phyloP scores from a whole-genome alignment of 2,329 filamentous ascomycete species.

The Blastomyces gilchristii region DNA sequence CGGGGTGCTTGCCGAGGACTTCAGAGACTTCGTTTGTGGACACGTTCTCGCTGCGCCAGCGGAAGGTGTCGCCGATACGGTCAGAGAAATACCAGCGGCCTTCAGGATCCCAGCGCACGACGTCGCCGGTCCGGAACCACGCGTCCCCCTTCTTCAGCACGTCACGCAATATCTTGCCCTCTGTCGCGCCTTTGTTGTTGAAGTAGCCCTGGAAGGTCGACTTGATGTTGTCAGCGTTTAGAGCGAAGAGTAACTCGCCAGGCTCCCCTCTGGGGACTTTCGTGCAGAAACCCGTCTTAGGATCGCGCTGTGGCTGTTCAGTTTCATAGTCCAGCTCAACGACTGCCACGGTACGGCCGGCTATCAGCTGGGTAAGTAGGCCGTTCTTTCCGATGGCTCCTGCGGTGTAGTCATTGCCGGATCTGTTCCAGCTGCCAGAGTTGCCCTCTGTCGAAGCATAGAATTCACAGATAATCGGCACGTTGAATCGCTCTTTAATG shows the following conservation, averaged over 20 bases:
- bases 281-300: conserved; percentile 58
- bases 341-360: conserved; percentile 45
- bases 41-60: conserved; percentile 67
- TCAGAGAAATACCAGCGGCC: conserved; percentile 72
- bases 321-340: conserved; percentile 63
- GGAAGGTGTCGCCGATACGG: conserved; percentile 45
- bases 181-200: conserved; percentile 59
- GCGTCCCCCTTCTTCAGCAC: conserved; percentile 67
- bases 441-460: conserved; percentile 69
- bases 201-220: conserved; percentile 73
- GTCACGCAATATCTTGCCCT: conserved; percentile 61
- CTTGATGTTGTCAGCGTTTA: conserved; percentile 55
- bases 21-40: conserved; percentile 75
- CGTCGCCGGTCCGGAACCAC: conserved; percentile 77
- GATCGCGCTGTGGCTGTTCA: conserved; percentile 57
- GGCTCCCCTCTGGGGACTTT: conserved; percentile 49
- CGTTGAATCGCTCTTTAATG: conserved; percentile 71
- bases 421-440: conserved; percentile 60
- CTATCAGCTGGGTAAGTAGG: conserved; percentile 46
- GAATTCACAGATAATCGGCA: conserved; percentile 66
- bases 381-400: conserved; percentile 72
- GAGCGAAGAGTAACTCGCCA: conserved; percentile 64
- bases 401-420: conserved; percentile 59
- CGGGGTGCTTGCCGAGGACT: conserved; percentile 55
- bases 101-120: conserved; percentile 59